phyloP scores from a whole-genome alignment of 208 protist species.

The Leishmania arabica region DNA sequence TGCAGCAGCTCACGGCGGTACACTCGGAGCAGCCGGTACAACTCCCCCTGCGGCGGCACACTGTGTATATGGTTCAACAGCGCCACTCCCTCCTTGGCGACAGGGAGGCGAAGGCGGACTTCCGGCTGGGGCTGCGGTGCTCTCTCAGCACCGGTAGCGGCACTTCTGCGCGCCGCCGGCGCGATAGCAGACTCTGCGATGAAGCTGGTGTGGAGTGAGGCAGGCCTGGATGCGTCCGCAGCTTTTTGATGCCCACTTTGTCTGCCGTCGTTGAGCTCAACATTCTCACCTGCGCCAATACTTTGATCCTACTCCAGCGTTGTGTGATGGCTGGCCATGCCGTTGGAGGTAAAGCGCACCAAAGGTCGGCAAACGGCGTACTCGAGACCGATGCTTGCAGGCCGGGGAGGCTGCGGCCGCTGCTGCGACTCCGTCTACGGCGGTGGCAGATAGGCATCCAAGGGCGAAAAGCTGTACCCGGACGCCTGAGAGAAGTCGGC shows the following conservation, averaged over 20 bases:
- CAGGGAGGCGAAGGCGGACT: no score
- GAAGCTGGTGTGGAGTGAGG: not conserved
- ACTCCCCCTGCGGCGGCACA: constrained; percentile 14
- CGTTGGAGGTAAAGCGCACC: not conserved
- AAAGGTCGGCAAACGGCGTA: not conserved
- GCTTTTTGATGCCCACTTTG: not conserved
- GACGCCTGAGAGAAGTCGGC: not conserved
- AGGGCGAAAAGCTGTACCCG: not conserved
- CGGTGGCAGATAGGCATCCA: not conserved
- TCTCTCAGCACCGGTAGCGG: not conserved
- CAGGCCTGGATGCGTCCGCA: not conserved
- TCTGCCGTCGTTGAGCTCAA: not conserved
- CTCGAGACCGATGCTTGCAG: not conserved
- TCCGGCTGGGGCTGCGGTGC: no score
- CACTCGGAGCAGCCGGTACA: constrained; percentile 24
- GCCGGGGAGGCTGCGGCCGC: not conserved
- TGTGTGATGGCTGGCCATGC: not conserved
- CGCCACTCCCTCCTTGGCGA: constrained; percentile 10
- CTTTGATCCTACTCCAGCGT: not conserved
- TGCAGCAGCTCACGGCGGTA: constrained; percentile 11
- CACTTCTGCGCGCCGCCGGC: not conserved
- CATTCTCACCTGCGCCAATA: not conserved
- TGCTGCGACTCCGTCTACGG: not conserved
- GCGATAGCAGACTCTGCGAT: not conserved
- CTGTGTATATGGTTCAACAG: constrained; percentile 18